These are phyloP conservation scores for Magnolia sinica DNA, from an alignment of 164 flowering plant genomes.

Conservation along the genomic window DNA sequence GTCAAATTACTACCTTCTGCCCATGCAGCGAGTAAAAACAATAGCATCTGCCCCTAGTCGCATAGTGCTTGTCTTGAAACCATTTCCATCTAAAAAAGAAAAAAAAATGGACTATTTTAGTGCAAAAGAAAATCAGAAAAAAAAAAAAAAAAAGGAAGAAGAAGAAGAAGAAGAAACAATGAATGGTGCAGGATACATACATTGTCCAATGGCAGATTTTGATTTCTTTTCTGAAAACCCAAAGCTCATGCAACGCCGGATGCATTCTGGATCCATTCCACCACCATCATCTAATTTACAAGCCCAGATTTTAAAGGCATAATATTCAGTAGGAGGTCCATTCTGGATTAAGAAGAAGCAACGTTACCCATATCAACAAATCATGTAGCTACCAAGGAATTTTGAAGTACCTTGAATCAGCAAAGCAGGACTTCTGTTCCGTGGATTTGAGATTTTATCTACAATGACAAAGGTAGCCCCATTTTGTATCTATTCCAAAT, in stretches of 20 bases:
- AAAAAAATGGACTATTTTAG: conserved; percentile 24
- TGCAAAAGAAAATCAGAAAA: conserved; percentile 4
- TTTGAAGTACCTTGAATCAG: conserved; percentile 67
- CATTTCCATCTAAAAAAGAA: conserved; percentile 89
- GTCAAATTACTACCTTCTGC: conserved; percentile 41
- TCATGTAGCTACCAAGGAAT: not conserved
- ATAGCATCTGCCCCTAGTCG: conserved; percentile 93
- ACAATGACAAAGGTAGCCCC: conserved; percentile 86
- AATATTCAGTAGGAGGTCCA: not conserved
- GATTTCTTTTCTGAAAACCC: conserved; percentile 89
- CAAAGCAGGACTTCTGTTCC: conserved; percentile 74
- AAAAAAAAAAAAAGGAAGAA: not conserved
- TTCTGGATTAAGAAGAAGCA: not conserved
- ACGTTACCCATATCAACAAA: conserved; percentile 5
- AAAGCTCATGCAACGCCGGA: conserved; percentile 89
- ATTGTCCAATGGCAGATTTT: conserved; percentile 69
- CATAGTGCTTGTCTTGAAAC: conserved; percentile 94
- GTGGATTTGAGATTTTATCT: conserved; percentile 70
- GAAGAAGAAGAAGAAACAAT: not conserved
- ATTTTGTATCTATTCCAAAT: conserved; percentile 58
- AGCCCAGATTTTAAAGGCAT: conserved; percentile 9
- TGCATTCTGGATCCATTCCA: conserved; percentile 89
- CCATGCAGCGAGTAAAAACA: conserved; percentile 65
- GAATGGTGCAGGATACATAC: conserved; percentile 35
- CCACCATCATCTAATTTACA: conserved; percentile 77